Conservation (phyloP, 495 filamentous ascomycete genomes). For the Neurospora sp. region DNA sequence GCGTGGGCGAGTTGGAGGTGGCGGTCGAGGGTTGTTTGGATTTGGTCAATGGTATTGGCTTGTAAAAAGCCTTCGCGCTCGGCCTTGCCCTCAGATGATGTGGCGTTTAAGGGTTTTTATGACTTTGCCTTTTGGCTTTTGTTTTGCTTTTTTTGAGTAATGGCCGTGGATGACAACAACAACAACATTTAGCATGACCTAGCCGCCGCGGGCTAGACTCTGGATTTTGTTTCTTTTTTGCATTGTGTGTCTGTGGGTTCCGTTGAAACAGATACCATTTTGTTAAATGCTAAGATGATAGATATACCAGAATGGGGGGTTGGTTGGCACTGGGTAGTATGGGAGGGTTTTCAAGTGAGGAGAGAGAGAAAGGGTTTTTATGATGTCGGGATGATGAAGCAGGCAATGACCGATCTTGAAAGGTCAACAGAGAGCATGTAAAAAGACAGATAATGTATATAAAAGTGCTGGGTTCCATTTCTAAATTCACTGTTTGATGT, state of each 20-base stretch:
- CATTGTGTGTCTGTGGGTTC: background rate
- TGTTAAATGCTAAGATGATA: background rate
- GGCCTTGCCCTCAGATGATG: no score
- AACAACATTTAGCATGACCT: background rate
- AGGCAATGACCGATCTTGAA: background rate
- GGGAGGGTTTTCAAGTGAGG: background rate
- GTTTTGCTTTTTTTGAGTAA: background rate
- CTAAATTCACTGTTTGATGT: background rate
- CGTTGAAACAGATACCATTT: background rate
- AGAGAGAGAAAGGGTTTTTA: background rate
- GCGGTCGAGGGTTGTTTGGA: slow-evolving; percentile 65
- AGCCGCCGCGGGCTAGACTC: background rate
- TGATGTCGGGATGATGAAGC: background rate
- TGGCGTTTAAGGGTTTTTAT: no score
- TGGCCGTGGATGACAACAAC: background rate
- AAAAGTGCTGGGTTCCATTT: background rate
- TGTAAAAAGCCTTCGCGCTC: slow-evolving; percentile 1
- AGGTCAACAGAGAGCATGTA: background rate
- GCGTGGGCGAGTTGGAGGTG: slow-evolving; percentile 55
- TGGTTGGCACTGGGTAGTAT: background rate
- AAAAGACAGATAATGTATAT: background rate
- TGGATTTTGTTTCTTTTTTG: background rate
- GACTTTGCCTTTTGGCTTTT: background rate
- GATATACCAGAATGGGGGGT: background rate
- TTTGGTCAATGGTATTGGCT: slow-evolving; percentile 43